Percentiles rank a stretch among this genome's conserved stretches.
phyloP scores from a whole-genome alignment of 2,329 filamentous ascomycete genomes.

The Teratosphaeriaceae sp. region DNA sequence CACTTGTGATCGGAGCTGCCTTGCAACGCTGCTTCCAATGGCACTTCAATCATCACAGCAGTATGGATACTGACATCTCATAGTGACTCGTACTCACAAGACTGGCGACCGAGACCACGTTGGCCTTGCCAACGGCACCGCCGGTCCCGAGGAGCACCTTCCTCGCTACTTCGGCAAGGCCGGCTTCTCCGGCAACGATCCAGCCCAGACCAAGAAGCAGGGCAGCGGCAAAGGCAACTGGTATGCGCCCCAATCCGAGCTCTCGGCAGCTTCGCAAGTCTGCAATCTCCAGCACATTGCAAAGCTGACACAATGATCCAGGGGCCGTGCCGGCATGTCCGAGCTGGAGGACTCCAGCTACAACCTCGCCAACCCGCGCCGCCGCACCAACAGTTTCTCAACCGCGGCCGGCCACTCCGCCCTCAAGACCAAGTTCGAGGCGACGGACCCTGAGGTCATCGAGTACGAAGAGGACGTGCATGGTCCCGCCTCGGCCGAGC shows the following conservation, averaged over 20 bases:
- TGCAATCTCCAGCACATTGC: background rate
- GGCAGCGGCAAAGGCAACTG: constrained; percentile 90
- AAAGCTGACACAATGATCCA: constrained; percentile 33
- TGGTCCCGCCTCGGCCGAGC: constrained; percentile 55
- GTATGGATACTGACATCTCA: constrained; percentile 3
- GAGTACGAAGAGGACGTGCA: constrained; percentile 68
- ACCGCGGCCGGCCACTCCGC: constrained; percentile 63
- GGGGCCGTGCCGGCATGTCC: constrained; percentile 69
- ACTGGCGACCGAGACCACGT: constrained; percentile 87
- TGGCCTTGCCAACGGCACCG: constrained; percentile 67
- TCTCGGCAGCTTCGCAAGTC: too few relatives aligned
- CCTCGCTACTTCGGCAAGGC: constrained; percentile 92
- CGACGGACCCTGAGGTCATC: constrained; percentile 85
- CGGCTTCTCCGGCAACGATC: constrained; percentile 72
- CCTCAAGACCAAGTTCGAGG: constrained; percentile 96
- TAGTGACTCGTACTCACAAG: constrained; percentile 98
- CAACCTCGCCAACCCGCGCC: constrained; percentile 77
- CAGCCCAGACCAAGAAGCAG: constrained; percentile 95
- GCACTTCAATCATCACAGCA: background rate
- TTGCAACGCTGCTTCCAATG: background rate
- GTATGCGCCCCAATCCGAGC: constrained; percentile 51
- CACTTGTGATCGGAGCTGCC: too few relatives aligned
- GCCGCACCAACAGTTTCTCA: constrained; percentile 85
- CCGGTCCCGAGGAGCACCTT: constrained; percentile 62
- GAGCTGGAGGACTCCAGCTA: constrained; percentile 81